These are phyloP conservation scores for Vaccinium corymbosum DNA, from an alignment of 148 eudicot genomes.

Conservation along the genomic window DNA sequence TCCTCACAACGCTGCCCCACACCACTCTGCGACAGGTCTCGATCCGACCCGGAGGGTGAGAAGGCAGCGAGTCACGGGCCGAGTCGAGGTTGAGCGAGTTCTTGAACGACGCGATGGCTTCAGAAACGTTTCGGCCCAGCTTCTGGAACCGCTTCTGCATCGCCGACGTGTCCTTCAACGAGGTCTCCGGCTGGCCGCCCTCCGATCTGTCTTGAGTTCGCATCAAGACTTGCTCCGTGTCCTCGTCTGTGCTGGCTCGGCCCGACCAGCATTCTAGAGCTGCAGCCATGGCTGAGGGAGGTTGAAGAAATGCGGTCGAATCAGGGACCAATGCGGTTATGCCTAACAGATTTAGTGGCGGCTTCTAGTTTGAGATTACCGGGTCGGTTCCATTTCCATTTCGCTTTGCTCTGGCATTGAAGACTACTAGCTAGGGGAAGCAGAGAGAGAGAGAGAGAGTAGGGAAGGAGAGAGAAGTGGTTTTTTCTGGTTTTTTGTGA, in stretches of 20 bases:
- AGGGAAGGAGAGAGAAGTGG: background rate
- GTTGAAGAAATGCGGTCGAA: background rate
- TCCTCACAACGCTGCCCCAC: constrained; percentile 79
- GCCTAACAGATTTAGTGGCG: background rate
- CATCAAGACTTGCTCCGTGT: constrained; percentile 76
- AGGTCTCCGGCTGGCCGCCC: constrained; percentile 24
- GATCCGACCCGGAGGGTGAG: constrained; percentile 27
- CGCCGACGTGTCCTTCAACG: constrained; percentile 39
- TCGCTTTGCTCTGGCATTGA: background rate
- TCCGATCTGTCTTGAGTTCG: constrained; percentile 81
- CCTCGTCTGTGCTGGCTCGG: constrained; percentile 69
- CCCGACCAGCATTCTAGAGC: constrained; percentile 96
- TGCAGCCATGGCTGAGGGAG: constrained; percentile 52
- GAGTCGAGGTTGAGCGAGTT: constrained; percentile 77
- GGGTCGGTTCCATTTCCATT: constrained; percentile 14
- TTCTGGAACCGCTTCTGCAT: constrained; percentile 81
- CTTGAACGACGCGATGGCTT: constrained; percentile 80
- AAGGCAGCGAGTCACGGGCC: constrained; percentile 37
- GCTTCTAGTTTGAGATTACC: background rate
- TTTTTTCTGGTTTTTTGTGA: too few relatives aligned
- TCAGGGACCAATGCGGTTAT: background rate
- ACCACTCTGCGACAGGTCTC: constrained; percentile 57
- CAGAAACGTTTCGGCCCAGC: constrained; percentile 72
- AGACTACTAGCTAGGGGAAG: background rate
- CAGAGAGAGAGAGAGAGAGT: constrained; percentile 2